These are phyloP conservation scores for Lyophyllum semitale DNA, from an alignment of 768 basidiomycete genomes.

Conservation along the genomic window DNA sequence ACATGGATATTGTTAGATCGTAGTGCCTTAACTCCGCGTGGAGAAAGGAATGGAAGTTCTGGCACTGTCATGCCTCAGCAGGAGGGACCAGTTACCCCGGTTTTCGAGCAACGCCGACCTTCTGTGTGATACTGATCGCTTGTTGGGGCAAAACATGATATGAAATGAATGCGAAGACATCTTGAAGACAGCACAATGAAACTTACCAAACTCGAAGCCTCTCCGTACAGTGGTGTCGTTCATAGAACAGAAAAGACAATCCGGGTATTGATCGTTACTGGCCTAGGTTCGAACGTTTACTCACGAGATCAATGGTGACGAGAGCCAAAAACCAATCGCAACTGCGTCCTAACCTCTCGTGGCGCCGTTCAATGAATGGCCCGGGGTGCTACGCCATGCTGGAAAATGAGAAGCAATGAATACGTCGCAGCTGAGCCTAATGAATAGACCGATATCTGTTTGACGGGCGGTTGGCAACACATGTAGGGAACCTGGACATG, in stretches of 20 bases:
- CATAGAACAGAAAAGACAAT: background rate
- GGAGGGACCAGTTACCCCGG: background rate
- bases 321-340: background rate
- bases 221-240: background rate
- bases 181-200: background rate
- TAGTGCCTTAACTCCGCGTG: conserved; percentile 10
- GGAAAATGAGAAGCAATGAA: no score
- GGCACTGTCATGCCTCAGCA: background rate
- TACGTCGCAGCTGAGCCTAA: no score
- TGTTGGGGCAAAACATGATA: background rate
- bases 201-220: background rate
- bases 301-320: background rate
- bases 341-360: no score
- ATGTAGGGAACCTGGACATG: background rate
- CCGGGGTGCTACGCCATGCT: no score
- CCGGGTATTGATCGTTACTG: background rate
- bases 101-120: conserved; percentile 5
- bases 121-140: background rate
- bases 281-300: background rate
- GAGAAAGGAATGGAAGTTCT: conserved; percentile 1
- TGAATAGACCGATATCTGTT: no score
- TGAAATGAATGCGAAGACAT: background rate
- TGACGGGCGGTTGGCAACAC: background rate
- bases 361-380: no score
- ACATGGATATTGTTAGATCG: background rate